Evolutionary conservation across 148 eudicot genomes (phyloP).

Genomic region (Vaccinium myrtillus): DNA sequence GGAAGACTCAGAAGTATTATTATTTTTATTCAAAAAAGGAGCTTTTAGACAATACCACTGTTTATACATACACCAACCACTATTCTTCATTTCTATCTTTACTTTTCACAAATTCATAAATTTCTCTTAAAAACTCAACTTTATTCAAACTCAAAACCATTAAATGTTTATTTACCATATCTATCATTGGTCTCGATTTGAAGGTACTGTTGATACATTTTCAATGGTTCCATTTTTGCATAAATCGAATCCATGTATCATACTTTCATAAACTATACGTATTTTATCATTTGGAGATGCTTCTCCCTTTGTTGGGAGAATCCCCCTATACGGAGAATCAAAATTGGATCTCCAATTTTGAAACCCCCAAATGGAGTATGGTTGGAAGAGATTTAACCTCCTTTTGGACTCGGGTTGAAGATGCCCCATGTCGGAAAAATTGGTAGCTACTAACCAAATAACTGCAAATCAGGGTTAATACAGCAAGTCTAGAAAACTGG

Average conservation of each 20-base stretch:
- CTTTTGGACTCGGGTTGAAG: not conserved
- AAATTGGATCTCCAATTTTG: not conserved
- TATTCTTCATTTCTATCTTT: not conserved
- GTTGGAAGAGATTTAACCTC: not conserved
- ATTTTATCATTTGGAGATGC: not conserved
- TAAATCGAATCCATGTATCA: not conserved
- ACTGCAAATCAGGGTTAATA: not conserved
- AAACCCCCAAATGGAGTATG: not conserved
- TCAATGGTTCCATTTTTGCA: not conserved
- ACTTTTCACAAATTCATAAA: not conserved
- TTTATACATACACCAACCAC: not conserved
- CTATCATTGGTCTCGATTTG: not conserved
- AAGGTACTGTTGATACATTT: not conserved
- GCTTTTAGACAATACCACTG: not conserved
- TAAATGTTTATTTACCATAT: not conserved
- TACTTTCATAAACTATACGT: too few species aligned
- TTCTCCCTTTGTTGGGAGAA: not conserved
- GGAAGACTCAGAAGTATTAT: not conserved
- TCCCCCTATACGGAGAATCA: not conserved
- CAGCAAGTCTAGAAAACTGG: not conserved
- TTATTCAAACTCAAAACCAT: not conserved
- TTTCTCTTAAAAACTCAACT: not conserved
- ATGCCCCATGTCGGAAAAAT: not conserved
- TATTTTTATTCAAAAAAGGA: not conserved
- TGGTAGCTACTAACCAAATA: not conserved